phyloP scores from a whole-genome alignment of 306 rosid species.

The Castanea crenata region DNA sequence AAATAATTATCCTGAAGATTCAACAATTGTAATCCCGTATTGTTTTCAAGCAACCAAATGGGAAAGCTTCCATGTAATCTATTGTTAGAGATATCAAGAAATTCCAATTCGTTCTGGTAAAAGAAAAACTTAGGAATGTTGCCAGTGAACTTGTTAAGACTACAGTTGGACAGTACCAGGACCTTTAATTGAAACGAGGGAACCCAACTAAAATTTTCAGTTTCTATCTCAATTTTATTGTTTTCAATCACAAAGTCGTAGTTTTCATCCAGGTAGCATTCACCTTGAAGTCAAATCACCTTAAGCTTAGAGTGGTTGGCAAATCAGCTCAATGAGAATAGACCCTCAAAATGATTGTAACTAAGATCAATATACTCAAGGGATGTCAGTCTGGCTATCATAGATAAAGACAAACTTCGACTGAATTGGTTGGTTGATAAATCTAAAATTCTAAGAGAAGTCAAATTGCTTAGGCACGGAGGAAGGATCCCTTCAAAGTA shows the following conservation, averaged over 20 bases:
- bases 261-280: too few relatives aligned
- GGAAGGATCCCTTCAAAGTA: not conserved
- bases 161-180: not conserved
- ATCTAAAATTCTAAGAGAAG: not conserved
- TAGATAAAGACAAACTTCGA: constrained; percentile 19
- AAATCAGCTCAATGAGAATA: constrained; percentile 17
- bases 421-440: not conserved
- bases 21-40: constrained; percentile 11
- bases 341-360: constrained; percentile 16
- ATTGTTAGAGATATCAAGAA: constrained; percentile 16
- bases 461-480: not conserved
- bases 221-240: not conserved
- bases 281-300: not conserved
- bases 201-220: constrained; percentile 14
- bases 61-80: constrained; percentile 18
- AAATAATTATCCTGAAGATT: not conserved
- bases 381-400: constrained; percentile 5
- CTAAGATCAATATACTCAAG: constrained; percentile 1
- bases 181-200: constrained; percentile 27
- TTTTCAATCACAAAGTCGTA: not conserved
- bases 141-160: too few relatives aligned
- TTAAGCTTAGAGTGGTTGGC: constrained; percentile 28
- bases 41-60: constrained; percentile 25
- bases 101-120: too few relatives aligned
- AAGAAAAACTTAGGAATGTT: too few relatives aligned